Base-by-base conservation (phyloP, 495 filamentous ascomycete species). In the Echria macrotheca region DNA sequence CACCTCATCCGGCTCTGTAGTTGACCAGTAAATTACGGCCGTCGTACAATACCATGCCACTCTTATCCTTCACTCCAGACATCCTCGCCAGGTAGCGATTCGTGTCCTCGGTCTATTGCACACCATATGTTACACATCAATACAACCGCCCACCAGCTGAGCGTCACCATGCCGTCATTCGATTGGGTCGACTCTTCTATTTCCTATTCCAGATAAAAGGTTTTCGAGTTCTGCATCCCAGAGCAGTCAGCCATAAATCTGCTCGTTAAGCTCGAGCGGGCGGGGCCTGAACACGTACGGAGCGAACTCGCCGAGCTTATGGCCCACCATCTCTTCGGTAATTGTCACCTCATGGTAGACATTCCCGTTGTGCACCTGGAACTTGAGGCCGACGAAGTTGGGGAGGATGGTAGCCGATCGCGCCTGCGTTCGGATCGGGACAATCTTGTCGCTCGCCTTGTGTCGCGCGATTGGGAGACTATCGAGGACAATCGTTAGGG, bases 241-340 rank as follows among this genome's bases (percentile, higher is more conserved):
- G 29, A 7, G 28, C 10, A 14, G 24, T 32, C 41, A 42, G 18
- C 12, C 25, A 37, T 57, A 35, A 61, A 38, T 23, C 21, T 10
- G 32, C 10, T 5, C 22, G n/a, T n/a, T n/a, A n/a, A n/a, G n/a
- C n/a, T n/a, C n/a, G n/a, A n/a, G n/a, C n/a, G n/a, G n/a, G n/a
- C n/a, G n/a, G n/a, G n/a, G n/a, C n/a, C n/a, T n/a, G 33, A 44
- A 35, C 5, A 83, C 91, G 67, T 81, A 96, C 90, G 79, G 59
- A 53, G 90, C 81, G 68, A 96, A 98, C 73, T 97, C 94, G 52
- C 93, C 93, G 60, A 98, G 74, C 70, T 97, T 98, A 66, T 94
- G 85, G 33, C 94, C 93, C 12, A 98, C 94, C 94, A 98, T 97
- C 63, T 97, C 89, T 68, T 96, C 91, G 32, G 90, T 95, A 50